Percentiles rank a stretch among this genome's conserved stretches.
Conservation (phyloP, 2,329 filamentous ascomycete species). For the Epichloe sylvatica region DNA sequence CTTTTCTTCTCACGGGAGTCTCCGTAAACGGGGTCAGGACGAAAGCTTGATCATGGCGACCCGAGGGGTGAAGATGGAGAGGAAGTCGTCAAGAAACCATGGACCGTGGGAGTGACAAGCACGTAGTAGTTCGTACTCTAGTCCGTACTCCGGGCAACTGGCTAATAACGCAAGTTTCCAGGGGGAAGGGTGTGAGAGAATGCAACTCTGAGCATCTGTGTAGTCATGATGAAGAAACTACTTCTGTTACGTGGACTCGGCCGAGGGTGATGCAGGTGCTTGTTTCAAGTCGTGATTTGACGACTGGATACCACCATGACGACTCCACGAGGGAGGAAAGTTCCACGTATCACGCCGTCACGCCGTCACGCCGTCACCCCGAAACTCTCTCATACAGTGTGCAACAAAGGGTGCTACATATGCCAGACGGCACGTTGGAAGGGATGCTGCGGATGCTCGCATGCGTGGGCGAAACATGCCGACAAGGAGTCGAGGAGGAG, state of each 20-base stretch:
- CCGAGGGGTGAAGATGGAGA: slow-evolving; percentile 16
- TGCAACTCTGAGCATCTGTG: background rate
- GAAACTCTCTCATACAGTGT: background rate
- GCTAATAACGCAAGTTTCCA: background rate
- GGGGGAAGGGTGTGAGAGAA: background rate
- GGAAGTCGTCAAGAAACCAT: background rate
- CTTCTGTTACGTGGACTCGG: background rate
- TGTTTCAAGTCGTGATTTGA: background rate
- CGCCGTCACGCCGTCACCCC: background rate
- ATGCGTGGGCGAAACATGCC: background rate
- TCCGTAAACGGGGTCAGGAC: slow-evolving; percentile 20
- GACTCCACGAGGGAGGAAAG: background rate
- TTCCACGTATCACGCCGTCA: background rate
- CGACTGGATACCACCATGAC: background rate
- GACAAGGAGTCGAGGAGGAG: background rate
- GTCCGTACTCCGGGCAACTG: no score
- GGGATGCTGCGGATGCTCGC: background rate
- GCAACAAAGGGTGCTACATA: background rate
- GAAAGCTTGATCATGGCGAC: slow-evolving; percentile 23
- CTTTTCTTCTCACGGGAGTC: slow-evolving; percentile 13
- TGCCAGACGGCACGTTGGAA: background rate
- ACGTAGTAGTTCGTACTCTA: no score
- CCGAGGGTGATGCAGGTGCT: background rate
- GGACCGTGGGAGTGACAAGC: no score
- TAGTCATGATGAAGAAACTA: background rate